Evolutionary conservation across 2,329 filamentous ascomycete species (phyloP).

Genomic region (Aphanocladium album): DNA sequence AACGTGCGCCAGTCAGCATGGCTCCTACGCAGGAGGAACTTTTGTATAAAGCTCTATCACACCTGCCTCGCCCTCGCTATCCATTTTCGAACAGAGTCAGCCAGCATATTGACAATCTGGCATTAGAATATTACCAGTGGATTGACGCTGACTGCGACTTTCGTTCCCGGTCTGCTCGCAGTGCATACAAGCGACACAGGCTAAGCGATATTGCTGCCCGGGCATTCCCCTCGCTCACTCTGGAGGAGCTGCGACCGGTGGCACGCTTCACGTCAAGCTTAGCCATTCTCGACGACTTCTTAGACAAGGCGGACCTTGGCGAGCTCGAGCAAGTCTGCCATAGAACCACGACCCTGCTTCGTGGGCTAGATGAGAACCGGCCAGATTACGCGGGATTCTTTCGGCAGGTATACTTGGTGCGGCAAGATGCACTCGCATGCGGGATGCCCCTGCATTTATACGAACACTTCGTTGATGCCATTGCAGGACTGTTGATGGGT

Average conservation of each 20-base stretch:
- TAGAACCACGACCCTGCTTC: background rate
- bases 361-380: background rate
- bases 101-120: background rate
- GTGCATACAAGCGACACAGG: background rate
- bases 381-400: background rate
- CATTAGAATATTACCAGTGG: background rate
- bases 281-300: background rate
- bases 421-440: background rate
- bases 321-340: background rate
- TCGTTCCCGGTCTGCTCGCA: background rate
- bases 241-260: background rate
- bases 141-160: background rate
- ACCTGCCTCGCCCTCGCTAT: background rate
- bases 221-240: background rate
- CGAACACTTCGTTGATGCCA: background rate
- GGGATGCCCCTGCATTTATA: background rate
- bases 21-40: background rate
- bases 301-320: background rate
- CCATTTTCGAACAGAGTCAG: background rate
- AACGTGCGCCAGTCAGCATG: background rate
- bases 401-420: background rate
- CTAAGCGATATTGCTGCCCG: background rate
- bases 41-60: background rate
- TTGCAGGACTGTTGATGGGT: background rate
- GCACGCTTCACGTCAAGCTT: background rate